Conservation (phyloP, 2,329 filamentous ascomycete genomes). For the Cladosporium cucumerinum region DNA sequence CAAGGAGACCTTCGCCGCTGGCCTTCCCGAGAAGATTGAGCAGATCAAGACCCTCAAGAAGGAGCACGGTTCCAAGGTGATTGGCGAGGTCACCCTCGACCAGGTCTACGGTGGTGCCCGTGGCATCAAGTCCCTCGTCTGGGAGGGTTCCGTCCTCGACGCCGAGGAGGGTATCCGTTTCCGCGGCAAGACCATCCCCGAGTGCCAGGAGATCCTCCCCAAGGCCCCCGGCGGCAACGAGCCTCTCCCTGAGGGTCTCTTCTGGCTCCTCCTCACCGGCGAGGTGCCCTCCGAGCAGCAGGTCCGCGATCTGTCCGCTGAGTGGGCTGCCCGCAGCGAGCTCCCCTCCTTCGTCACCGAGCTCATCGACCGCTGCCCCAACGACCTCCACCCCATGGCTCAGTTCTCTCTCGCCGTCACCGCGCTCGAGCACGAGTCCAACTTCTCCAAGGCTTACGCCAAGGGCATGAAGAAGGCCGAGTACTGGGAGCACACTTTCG, state of each 20-base stretch:
- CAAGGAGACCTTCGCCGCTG: slow-evolving; percentile 97
- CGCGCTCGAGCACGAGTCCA: slow-evolving; percentile 96
- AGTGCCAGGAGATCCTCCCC: slow-evolving; percentile 95
- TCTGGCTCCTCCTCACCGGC: slow-evolving; percentile 98
- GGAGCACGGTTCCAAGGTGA: slow-evolving; percentile 92
- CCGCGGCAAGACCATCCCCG: slow-evolving; percentile 97
- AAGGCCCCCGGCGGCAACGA: slow-evolving; percentile 96
- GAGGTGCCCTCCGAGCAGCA: slow-evolving; percentile 98
- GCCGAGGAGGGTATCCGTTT: slow-evolving; percentile 99
- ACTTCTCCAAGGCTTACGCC: slow-evolving; percentile 97
- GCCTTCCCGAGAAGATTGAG: slow-evolving; percentile 93
- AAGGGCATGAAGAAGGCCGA: slow-evolving; percentile 99
- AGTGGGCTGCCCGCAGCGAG: slow-evolving; percentile 97
- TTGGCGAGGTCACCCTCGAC: slow-evolving; percentile 97
- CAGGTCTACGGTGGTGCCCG: slow-evolving; percentile 99
- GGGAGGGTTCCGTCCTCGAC: slow-evolving; percentile 98
- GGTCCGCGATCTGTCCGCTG: slow-evolving; percentile 94
- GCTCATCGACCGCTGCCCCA: slow-evolving; percentile 99
- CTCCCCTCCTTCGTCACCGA: slow-evolving; percentile 98
- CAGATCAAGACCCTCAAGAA: slow-evolving; percentile 98
- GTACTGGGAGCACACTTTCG: slow-evolving; percentile 99
- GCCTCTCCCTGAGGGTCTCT: slow-evolving; percentile 96
- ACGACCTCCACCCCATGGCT: slow-evolving; percentile 98
- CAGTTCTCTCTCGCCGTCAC: slow-evolving; percentile 98
- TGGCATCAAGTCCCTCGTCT: slow-evolving; percentile 97